Evolutionary conservation across 441 rosid species (phyloP), one percentile per base, ranked within the genome.

Genomic region (Gossypium aridum): DNA sequence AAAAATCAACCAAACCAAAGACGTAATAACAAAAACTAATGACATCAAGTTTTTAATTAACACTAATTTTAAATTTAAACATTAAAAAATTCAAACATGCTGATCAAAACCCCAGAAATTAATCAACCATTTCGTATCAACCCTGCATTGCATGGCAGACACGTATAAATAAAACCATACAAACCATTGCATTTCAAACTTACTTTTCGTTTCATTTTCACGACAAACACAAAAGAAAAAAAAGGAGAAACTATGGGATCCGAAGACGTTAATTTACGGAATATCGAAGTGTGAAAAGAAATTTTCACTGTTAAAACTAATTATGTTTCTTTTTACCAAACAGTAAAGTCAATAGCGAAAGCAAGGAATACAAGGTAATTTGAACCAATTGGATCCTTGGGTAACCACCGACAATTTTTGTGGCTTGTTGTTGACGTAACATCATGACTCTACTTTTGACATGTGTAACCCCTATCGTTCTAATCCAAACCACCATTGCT

Each of bases 381-480:
- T 47, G 7, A 69, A 26, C 72, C 72, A 53, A 69, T 69, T 1
- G 45, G 47, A 26, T 14, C n/a, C 45, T 17, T 17, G 10, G 22
- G 7, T 25, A 3, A 45, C 73, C 49, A 70, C 73, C 62, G 73
- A 70, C 73, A 70, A 17, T 16, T 53, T 70, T 16, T 53, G 62
- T 16, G 73, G 6, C 62, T 16, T 28, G 61, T 16, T 53, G 3
- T 26, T 3, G 62, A 53, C 62, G 47, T 4, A 69, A 9, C 62
- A 53, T 28, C 5, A 19, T 28, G 2, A 16, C 47, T 70, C 26
- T 16, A 16, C 62, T 16, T 61, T 61, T 61, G 39, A 25, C 37
- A 61, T 39, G 64, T 61, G 39, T 13, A 60, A 49, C 6, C 13
- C 34, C 26, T 3, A 7, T 25, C 16, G 34, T 60, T 23, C 39